phyloP scores from a whole-genome alignment of 805 yeast species.

The Candida morakotiae region DNA sequence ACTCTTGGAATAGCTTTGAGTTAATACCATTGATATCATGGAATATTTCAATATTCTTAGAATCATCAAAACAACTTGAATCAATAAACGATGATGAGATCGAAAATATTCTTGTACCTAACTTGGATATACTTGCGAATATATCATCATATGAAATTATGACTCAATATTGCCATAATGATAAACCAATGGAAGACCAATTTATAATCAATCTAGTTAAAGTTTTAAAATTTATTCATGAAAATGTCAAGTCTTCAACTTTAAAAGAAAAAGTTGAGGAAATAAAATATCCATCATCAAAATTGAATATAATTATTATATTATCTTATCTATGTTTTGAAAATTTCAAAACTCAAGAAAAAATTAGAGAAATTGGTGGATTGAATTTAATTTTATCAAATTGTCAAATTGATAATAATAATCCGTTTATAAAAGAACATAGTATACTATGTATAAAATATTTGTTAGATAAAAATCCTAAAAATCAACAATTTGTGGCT shows the following conservation, averaged over 20 bases:
- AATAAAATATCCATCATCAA: constrained; percentile 55
- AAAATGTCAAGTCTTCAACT: constrained; percentile 30
- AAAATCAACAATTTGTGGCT: constrained; percentile 75
- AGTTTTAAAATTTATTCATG: constrained; percentile 39
- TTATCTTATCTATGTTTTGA: constrained; percentile 54
- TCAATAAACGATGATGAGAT: constrained; percentile 12
- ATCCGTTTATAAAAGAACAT: constrained; percentile 84
- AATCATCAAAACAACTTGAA: constrained; percentile 13
- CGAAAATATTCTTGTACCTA: constrained; percentile 4
- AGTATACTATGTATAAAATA: constrained; percentile 75
- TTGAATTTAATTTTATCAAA: constrained; percentile 69
- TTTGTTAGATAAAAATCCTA: constrained; percentile 56
- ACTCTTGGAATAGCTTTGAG: constrained; percentile 38
- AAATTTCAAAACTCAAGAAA: constrained; percentile 59
- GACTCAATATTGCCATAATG: constrained; percentile 28
- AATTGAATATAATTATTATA: constrained; percentile 63
- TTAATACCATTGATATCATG: constrained; percentile 38
- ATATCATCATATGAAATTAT: constrained; percentile 37
- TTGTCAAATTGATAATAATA: constrained; percentile 82
- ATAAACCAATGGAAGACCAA: constrained; percentile 10
- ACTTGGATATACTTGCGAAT: constrained; percentile 32
- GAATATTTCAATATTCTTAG: constrained; percentile 28
- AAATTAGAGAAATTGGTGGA: constrained; percentile 61
- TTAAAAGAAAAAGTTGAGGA: constrained; percentile 20
- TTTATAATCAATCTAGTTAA: constrained; percentile 30